A percentile compares a stretch with the other conserved stretches of the same genome.
Conservation (phyloP, 2,329 filamentous ascomycete genomes). For the Apiospora sp. region DNA sequence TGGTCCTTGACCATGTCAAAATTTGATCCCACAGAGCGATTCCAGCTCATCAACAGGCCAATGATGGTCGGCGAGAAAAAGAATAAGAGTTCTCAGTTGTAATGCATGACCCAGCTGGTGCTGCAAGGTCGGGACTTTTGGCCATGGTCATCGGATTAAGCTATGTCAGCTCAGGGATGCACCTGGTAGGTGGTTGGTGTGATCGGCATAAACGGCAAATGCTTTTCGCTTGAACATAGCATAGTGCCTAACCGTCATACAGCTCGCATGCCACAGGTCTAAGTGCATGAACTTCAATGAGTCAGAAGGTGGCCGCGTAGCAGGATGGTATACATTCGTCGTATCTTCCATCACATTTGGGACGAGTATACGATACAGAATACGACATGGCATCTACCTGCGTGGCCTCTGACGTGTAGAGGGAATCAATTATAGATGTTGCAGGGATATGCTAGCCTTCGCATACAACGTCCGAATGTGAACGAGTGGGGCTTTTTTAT, state of each 20-base stretch:
- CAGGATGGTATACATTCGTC: not conserved
- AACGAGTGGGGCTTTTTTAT: constrained; percentile 1
- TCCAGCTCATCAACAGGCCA: not conserved
- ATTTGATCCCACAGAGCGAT: not conserved
- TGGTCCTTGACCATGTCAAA: not conserved
- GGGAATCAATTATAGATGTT: not conserved
- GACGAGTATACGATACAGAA: not conserved
- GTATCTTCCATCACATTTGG: not conserved
- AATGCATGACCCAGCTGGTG: not conserved
- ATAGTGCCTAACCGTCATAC: not conserved
- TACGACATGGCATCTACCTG: not conserved
- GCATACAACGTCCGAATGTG: not conserved
- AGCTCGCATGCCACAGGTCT: not conserved
- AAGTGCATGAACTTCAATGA: not conserved
- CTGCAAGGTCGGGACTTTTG: not conserved
- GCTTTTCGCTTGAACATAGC: not conserved
- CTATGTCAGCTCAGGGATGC: not conserved
- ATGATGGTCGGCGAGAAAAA: not conserved
- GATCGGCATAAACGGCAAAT: not conserved
- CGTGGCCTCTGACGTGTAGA: not conserved
- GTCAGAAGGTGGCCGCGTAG: not conserved
- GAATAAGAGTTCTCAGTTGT: not conserved
- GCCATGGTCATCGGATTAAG: constrained; percentile 7
- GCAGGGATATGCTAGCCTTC: constrained; percentile 12
- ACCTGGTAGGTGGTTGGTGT: not conserved